Percentiles rank a stretch among this genome's conserved stretches.
Conservation (phyloP, 768 basidiomycete genomes). For the Phallus indusiatus region DNA sequence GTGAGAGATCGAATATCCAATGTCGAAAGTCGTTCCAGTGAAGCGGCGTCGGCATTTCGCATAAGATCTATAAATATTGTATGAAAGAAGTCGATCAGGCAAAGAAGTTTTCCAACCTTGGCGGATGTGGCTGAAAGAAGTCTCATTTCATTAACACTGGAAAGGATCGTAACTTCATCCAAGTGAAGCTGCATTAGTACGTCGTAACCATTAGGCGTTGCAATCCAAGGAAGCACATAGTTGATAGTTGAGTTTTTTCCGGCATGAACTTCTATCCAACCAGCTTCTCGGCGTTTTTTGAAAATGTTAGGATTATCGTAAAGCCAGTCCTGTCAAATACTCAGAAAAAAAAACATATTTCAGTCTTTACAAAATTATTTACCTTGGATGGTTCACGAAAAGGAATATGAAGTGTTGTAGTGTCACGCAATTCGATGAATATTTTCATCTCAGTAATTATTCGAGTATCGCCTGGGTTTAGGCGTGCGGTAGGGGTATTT, state of each 20-base stretch:
- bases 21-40: conserved; percentile 72
- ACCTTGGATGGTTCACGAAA: conserved; percentile 90
- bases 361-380: neutral
- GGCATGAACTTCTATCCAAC: conserved; percentile 62
- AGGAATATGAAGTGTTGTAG: conserved; percentile 74
- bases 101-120: conserved; percentile 38
- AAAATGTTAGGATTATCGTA: conserved; percentile 60
- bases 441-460: conserved; percentile 74
- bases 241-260: conserved; percentile 80
- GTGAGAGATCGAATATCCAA: conserved; percentile 68
- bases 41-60: conserved; percentile 62
- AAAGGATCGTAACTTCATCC: conserved; percentile 65
- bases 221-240: conserved; percentile 78
- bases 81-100: neutral
- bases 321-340: conserved; percentile 66
- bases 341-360: neutral
- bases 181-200: conserved; percentile 74
- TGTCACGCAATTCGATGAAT: conserved; percentile 70
- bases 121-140: conserved; percentile 72
- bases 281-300: conserved; percentile 46
- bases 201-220: conserved; percentile 65
- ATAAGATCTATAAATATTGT: conserved; percentile 13
- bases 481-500: conserved; percentile 39
- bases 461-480: conserved; percentile 75
- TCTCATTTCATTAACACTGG: conserved; percentile 82